phyloP scores from a whole-genome alignment of 192 early-diverging fungal genomes.

The Diversispora eburnea region DNA sequence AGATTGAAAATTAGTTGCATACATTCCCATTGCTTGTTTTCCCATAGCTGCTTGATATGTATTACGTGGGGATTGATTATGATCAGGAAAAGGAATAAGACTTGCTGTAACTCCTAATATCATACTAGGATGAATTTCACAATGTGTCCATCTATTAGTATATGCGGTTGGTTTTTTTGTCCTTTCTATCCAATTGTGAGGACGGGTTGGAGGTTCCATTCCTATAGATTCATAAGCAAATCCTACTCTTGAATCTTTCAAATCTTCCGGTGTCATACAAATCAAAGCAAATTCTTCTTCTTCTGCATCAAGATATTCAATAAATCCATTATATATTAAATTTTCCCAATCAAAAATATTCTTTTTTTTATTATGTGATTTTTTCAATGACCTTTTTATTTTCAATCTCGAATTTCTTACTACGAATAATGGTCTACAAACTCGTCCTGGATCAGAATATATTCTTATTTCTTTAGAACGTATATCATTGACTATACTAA shows the following conservation, averaged over 20 bases:
- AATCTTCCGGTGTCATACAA: conserved; percentile 92
- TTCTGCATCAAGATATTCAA: conserved; percentile 96
- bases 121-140: conserved; percentile 99
- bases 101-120: conserved; percentile 97
- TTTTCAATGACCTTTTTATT: conserved; percentile 42
- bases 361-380: background rate
- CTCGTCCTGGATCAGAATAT: conserved; percentile 93
- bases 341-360: conserved; percentile 56
- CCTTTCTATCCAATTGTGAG: conserved; percentile 33
- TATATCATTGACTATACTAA: conserved; percentile 91
- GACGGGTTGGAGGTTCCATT: conserved; percentile 37
- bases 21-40: conserved; percentile 99
- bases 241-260: conserved; percentile 58
- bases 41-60: conserved; percentile 99
- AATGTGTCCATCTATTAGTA: conserved; percentile 79
- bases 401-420: conserved; percentile 72
- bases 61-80: conserved; percentile 99
- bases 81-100: conserved; percentile 99
- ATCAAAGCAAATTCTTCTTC: conserved; percentile 99
- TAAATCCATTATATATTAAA: conserved; percentile 71
- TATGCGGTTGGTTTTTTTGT: background rate
- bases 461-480: conserved; percentile 92
- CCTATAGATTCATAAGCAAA: background rate
- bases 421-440: conserved; percentile 90
- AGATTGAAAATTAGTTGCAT: conserved; percentile 91